Conservation (phyloP, 177 flowering plant genomes). For the Tripterygium wilfordii region DNA sequence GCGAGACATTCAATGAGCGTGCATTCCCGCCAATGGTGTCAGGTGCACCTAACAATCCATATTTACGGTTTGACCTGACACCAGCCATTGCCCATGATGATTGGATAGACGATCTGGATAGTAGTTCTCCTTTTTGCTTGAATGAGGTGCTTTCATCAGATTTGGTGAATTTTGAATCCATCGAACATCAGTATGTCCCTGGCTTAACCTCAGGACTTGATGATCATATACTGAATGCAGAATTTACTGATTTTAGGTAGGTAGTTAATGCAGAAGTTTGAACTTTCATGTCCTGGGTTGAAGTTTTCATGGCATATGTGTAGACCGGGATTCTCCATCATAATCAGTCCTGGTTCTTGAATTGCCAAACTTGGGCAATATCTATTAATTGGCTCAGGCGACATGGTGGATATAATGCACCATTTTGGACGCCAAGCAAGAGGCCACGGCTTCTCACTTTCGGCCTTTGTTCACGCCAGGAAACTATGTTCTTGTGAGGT, state of each 20-base stretch:
- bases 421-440: too few relatives aligned
- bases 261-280: background rate
- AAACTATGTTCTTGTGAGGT: too few relatives aligned
- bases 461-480: too few relatives aligned
- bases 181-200: conserved; percentile 37
- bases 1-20: conserved; percentile 8
- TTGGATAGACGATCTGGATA: conserved; percentile 9
- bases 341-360: background rate
- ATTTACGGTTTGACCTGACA: conserved; percentile 13
- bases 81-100: conserved; percentile 12
- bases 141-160: conserved; percentile 18
- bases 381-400: too few relatives aligned
- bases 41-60: conserved; percentile 14
- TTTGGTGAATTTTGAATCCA: conserved; percentile 15
- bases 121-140: conserved; percentile 1
- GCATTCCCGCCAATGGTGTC: conserved; percentile 10
- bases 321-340: background rate
- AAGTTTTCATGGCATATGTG: background rate
- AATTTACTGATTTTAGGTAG: conserved; percentile 56
- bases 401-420: too few relatives aligned
- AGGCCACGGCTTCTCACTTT: too few relatives aligned
- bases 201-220: conserved; percentile 49
- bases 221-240: conserved; percentile 36
- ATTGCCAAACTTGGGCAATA: background rate
- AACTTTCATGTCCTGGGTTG: background rate